Percentiles rank a stretch among this genome's conserved stretches.
These are phyloP conservation scores for Senna tora DNA, from an alignment of 306 rosid genomes.

Conservation along the genomic window DNA sequence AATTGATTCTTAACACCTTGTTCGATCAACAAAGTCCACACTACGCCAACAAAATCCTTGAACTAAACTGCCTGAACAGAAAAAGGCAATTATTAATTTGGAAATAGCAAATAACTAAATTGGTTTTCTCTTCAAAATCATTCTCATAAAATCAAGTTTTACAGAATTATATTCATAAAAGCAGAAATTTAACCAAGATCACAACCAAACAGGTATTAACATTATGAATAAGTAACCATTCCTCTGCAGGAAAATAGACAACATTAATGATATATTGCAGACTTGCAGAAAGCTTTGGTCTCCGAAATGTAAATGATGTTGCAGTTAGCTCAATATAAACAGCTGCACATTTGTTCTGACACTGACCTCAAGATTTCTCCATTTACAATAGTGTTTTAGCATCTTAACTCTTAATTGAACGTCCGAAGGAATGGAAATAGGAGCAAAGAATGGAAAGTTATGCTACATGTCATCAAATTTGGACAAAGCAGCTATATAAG, in stretches of 20 bases:
- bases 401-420: neutral
- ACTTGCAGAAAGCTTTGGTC: neutral
- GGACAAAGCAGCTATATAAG: slow-evolving; percentile 10
- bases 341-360: too few relatives aligned
- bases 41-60: neutral
- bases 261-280: neutral
- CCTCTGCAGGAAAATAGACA: neutral
- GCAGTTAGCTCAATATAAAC: neutral
- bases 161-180: too few relatives aligned
- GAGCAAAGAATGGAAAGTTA: neutral
- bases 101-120: neutral
- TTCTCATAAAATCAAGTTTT: neutral
- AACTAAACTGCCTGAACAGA: neutral
- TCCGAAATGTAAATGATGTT: neutral
- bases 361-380: too few relatives aligned
- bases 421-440: neutral
- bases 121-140: neutral
- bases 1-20: neutral
- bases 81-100: too few relatives aligned
- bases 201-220: neutral
- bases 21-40: neutral
- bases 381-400: too few relatives aligned
- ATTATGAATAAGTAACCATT: too few relatives aligned
- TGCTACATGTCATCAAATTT: too few relatives aligned
- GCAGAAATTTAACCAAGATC: neutral